A percentile compares a stretch with the other conserved stretches of the same genome.
Conservation (phyloP, 495 filamentous ascomycete species). For the Cercophora newfieldiana region DNA sequence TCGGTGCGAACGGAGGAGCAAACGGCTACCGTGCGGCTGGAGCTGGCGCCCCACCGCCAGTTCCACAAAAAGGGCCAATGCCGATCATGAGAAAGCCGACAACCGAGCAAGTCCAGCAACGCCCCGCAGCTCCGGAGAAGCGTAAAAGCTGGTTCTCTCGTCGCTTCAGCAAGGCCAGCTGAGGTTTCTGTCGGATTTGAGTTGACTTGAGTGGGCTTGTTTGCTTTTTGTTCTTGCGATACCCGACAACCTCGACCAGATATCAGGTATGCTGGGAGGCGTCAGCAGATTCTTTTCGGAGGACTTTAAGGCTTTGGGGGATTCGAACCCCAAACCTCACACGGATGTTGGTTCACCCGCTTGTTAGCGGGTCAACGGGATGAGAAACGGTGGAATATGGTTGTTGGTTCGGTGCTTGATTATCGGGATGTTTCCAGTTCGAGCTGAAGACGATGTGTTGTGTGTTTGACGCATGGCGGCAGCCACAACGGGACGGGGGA, state of each 20-base stretch:
- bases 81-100: conserved; percentile 38
- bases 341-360: not conserved
- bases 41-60: conserved; percentile 31
- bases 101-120: conserved; percentile 32
- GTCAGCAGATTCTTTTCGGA: conserved; percentile 5
- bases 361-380: not conserved
- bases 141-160: conserved; percentile 86
- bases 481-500: not conserved
- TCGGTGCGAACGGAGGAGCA: too few species aligned
- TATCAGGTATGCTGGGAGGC: conserved; percentile 5
- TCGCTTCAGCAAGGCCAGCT: conserved; percentile 68
- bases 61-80: conserved; percentile 42
- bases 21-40: too few species aligned
- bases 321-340: not conserved
- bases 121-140: conserved; percentile 59
- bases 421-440: not conserved
- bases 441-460: not conserved
- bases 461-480: not conserved
- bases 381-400: not conserved
- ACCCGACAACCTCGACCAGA: conserved; percentile 19
- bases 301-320: not conserved
- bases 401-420: not conserved
- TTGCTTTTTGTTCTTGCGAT: conserved; percentile 14
- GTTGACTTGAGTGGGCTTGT: conserved; percentile 19
- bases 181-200: too few species aligned